A percentile compares a stretch with the other conserved stretches of the same genome.
Evolutionary conservation across 768 basidiomycete species (phyloP).

Genomic region (Tricholomella constricta): DNA sequence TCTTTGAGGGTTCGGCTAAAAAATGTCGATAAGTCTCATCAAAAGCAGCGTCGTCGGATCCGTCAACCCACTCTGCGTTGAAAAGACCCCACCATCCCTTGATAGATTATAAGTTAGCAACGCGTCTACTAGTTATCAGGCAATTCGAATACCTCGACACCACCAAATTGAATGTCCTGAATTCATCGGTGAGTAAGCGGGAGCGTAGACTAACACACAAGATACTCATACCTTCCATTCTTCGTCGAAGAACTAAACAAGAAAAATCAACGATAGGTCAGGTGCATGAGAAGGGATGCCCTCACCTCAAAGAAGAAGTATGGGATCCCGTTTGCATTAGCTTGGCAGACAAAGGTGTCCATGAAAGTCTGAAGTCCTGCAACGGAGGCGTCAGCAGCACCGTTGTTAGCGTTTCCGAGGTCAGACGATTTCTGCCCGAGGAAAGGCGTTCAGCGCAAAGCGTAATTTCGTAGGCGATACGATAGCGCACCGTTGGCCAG

Average conservation of each 20-base stretch:
- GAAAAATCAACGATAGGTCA: background rate
- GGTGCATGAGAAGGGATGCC: slow-evolving; percentile 1
- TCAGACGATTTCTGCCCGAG: slow-evolving; percentile 55
- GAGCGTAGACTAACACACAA: background rate
- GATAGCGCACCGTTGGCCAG: slow-evolving; percentile 57
- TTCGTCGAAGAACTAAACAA: slow-evolving; percentile 71
- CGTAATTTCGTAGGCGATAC: background rate
- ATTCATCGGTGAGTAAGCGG: background rate
- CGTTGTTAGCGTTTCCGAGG: slow-evolving; percentile 58
- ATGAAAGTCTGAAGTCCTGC: slow-evolving; percentile 76
- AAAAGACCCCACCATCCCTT: slow-evolving; percentile 53
- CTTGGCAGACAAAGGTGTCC: slow-evolving; percentile 86
- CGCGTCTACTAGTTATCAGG: background rate
- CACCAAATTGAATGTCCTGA: slow-evolving; percentile 67
- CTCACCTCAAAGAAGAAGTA: slow-evolving; percentile 88
- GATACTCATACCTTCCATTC: slow-evolving; percentile 66
- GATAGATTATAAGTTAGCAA: background rate
- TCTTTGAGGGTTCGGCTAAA: slow-evolving; percentile 69
- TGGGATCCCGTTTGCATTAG: slow-evolving; percentile 71
- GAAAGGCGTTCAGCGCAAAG: background rate
- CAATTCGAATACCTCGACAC: slow-evolving; percentile 60
- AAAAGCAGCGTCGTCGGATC: background rate
- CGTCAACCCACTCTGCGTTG: slow-evolving; percentile 40
- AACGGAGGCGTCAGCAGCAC: slow-evolving; percentile 62
- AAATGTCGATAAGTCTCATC: background rate